These are phyloP conservation scores for Babjeviella inositovora DNA, from an alignment of 805 yeast species.

Conservation along the genomic window DNA sequence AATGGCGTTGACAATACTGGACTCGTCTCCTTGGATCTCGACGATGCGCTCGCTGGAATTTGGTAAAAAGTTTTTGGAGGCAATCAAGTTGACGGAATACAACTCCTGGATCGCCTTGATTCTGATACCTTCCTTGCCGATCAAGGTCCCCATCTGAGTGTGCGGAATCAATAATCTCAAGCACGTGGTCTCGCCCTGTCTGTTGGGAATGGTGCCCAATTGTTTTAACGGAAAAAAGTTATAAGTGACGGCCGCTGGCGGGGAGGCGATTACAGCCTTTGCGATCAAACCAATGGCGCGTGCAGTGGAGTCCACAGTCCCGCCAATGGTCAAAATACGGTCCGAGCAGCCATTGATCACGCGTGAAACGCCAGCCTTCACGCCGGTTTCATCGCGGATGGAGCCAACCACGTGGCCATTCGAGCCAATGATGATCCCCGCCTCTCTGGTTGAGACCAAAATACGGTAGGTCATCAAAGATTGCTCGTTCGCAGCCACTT, in stretches of 20 bases:
- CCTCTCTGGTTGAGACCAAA: conserved; percentile 70
- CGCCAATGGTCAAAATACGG: conserved; percentile 67
- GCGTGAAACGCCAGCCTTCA: conserved; percentile 78
- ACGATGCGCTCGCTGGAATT: conserved; percentile 76
- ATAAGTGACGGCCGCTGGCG: conserved; percentile 16
- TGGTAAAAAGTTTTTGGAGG: conserved; percentile 70
- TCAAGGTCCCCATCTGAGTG: conserved; percentile 76
- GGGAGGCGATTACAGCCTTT: conserved; percentile 37
- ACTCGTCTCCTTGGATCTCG: conserved; percentile 71
- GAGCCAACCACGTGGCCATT: conserved; percentile 66
- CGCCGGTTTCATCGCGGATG: conserved; percentile 58
- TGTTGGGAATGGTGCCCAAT: conserved; percentile 31
- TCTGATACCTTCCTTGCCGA: conserved; percentile 70
- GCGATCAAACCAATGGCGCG: conserved; percentile 59
- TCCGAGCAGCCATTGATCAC: conserved; percentile 71
- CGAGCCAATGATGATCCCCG: conserved; percentile 82
- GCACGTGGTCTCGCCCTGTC: conserved; percentile 34
- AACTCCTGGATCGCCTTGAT: conserved; percentile 65
- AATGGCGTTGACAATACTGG: conserved; percentile 38
- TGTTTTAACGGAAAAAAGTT: conserved; percentile 45
- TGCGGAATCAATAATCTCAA: conserved; percentile 68
- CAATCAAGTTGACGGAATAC: conserved; percentile 65
- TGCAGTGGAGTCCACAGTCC: conserved; percentile 53
- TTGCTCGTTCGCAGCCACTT: too few relatives aligned
- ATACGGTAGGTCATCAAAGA: conserved; percentile 29